phyloP scores from a whole-genome alignment of 176 grass and related monocot species.

The sorghum (Sorghum bicolor) region Sorghum_bicolor_NCBIv3 NC_012870.2:7019501-7020000 shows the following conservation, averaged over 20 bases:
- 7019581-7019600: conserved; percentile 98
- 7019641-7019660: conserved; percentile 34
- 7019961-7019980: conserved; percentile 94
- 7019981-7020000: conserved; percentile 93
- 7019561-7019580: conserved; percentile 86
- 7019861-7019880: background rate
- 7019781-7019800: conserved; percentile 98
- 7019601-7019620: conserved; percentile 62
- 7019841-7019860: conserved; percentile 55
- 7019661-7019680: conserved; percentile 78
- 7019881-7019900: conserved; percentile 10
- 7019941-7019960: conserved; percentile 80
- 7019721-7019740: conserved; percentile 81
- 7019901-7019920: conserved; percentile 58
- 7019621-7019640: conserved; percentile 25
- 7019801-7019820: conserved; percentile 99
- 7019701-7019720: conserved; percentile 92
- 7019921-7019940: conserved; percentile 97
- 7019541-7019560: conserved; percentile 98
- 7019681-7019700: conserved; percentile 96
- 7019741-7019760: conserved; percentile 87
- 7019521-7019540: conserved; percentile 90
- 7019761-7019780: conserved; percentile 78
- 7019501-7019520: conserved; percentile 86
- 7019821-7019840: conserved; percentile 90